phyloP scores from a whole-genome alignment of 129 eudicot genomes.

The Heracleum sosnowskyi region DNA sequence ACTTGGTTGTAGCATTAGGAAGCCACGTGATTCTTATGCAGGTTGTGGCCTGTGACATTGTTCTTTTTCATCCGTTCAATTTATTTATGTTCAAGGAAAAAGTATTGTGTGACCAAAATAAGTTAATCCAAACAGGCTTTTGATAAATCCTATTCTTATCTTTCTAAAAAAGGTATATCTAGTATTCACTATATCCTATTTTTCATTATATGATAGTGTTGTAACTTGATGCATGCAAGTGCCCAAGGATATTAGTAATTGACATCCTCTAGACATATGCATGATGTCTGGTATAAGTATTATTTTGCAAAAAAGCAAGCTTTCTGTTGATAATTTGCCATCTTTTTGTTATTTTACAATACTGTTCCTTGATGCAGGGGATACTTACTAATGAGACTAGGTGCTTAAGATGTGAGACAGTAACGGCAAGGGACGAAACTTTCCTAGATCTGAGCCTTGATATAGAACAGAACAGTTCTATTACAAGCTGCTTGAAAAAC shows the following conservation, averaged over 20 bases:
- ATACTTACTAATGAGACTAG: constrained; percentile 85
- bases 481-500: constrained; percentile 84
- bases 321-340: background rate
- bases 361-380: constrained; percentile 47
- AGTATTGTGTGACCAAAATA: background rate
- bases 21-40: no score
- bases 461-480: constrained; percentile 85
- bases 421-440: constrained; percentile 88
- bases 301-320: background rate
- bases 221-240: background rate
- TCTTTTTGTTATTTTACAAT: background rate
- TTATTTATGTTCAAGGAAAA: background rate
- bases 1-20: no score
- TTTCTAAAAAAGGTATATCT: background rate
- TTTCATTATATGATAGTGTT: background rate
- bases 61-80: background rate
- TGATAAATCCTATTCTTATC: background rate
- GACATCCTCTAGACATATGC: background rate
- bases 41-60: background rate
- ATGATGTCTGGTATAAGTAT: background rate
- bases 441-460: constrained; percentile 86
- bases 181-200: background rate
- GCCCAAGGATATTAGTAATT: background rate
- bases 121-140: background rate
- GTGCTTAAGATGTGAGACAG: constrained; percentile 88